These are phyloP conservation scores for Anthostomella pinea DNA, from an alignment of 2,329 filamentous ascomycete species.

Conservation along the genomic window DNA sequence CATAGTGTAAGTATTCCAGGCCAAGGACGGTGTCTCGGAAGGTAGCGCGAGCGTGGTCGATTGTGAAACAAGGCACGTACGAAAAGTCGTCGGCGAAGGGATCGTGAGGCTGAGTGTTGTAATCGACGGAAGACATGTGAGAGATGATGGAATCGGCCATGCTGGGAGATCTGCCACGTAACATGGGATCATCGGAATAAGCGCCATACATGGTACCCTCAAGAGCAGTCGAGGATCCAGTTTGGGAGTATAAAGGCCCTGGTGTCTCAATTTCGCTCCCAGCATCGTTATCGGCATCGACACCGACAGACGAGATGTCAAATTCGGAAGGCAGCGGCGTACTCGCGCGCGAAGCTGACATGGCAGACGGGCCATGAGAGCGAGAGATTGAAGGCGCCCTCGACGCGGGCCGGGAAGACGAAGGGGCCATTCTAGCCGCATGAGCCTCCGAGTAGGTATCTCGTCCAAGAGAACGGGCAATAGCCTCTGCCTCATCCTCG, in stretches of 20 bases:
- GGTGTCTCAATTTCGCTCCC: conserved; percentile 53
- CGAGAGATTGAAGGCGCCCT: conserved; percentile 45
- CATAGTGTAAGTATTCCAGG: conserved; percentile 87
- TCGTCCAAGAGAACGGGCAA: conserved; percentile 20
- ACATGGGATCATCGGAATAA: conserved; percentile 56
- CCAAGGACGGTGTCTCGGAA: conserved; percentile 93
- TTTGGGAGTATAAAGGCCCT: conserved; percentile 50
- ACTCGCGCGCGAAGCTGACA: conserved; percentile 37
- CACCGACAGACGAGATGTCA: conserved; percentile 30
- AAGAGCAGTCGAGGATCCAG: conserved; percentile 55
- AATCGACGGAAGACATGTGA: conserved; percentile 65
- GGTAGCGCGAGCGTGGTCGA: conserved; percentile 75
- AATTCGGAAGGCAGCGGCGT: conserved; percentile 34
- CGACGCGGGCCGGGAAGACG: conserved; percentile 22
- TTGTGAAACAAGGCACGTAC: conserved; percentile 89
- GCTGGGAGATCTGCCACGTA: conserved; percentile 71
- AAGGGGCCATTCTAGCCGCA: conserved; percentile 16
- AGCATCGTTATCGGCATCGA: conserved; percentile 48
- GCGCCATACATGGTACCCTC: conserved; percentile 77
- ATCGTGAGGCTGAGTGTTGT: conserved; percentile 56
- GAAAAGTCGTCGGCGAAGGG: conserved; percentile 82
- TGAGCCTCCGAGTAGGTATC: conserved; percentile 18
- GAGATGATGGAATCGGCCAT: conserved; percentile 75
- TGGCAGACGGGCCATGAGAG: conserved; percentile 46
- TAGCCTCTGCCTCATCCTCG: conserved; percentile 46